These are phyloP conservation scores for Sphagnum magellanicum DNA, from an alignment of 228 moss, liverwort and hornwort species.

Conservation along the genomic window DNA sequence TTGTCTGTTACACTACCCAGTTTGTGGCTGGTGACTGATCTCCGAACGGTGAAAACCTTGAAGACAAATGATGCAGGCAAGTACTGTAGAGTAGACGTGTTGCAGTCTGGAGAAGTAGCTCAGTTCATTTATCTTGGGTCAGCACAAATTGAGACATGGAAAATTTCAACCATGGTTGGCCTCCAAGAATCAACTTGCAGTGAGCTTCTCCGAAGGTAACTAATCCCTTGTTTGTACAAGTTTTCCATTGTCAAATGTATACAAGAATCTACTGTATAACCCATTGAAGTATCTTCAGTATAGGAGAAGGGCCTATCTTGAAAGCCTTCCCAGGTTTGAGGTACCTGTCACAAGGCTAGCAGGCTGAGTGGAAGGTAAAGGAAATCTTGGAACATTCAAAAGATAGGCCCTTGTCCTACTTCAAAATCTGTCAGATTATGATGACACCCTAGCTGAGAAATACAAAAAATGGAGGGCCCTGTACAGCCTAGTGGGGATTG, in stretches of 20 bases:
- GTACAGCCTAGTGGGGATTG: background rate
- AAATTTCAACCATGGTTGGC: slow-evolving; percentile 27
- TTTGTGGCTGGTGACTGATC: slow-evolving; percentile 12
- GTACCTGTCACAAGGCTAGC: too few relatives aligned
- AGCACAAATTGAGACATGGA: slow-evolving; percentile 26
- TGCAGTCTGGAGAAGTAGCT: slow-evolving; percentile 39
- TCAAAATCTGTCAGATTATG: background rate
- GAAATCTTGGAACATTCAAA: background rate
- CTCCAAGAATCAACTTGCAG: slow-evolving; percentile 19
- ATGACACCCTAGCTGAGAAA: background rate
- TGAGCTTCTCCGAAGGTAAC: slow-evolving; percentile 19
- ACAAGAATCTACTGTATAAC: background rate
- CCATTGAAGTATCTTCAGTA: background rate
- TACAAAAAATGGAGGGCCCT: background rate
- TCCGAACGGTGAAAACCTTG: slow-evolving; percentile 9
- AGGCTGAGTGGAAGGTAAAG: background rate
- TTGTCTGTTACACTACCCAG: slow-evolving; percentile 28
- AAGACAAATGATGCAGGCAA: slow-evolving; percentile 9
- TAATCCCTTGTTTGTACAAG: background rate
- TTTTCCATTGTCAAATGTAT: background rate
- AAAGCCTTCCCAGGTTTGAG: background rate
- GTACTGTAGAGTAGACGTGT: slow-evolving; percentile 35
- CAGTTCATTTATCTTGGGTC: slow-evolving; percentile 31
- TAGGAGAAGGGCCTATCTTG: background rate
- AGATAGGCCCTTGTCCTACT: background rate